Base-by-base conservation (phyloP, 352 stramenopile genomes). In the Phytopythium mirpurense region DNA sequence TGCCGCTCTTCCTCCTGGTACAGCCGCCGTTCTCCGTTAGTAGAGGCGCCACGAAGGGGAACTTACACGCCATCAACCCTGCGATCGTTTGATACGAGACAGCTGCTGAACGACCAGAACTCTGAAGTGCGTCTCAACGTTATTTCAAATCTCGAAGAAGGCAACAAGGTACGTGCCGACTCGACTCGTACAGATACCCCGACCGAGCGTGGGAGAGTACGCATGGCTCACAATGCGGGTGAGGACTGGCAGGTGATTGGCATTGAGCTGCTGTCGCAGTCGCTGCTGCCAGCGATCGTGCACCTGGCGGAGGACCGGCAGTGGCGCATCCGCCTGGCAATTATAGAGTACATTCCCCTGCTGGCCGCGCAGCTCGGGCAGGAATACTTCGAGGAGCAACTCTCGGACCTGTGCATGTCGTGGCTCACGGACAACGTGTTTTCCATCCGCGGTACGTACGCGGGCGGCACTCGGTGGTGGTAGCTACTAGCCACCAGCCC, bases 121-220 rank as follows among this genome's bases (percentile, higher is more conserved):
- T 98, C 93, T 9, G 95, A 99, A 86, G 97, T 99, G 8, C 90
- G 96, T 18, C 73, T 99, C 27, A 99, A 99, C 81, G 91, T 99
- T 37, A 99, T 99, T 65, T 98, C 96, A 8, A 98, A 97, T 27
- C 69, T 99, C 27, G 86, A 97, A 59, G 74, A 96, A 46, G 81
- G 99, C 60, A 98, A 98, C 79, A 87, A 83, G 32, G 83, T 91
- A 82, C 42, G 76, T 57, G 7, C 3, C 37, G 9, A 14, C 26
- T 27, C 29, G 51, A 41, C 21, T 32, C 29, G 29, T 9, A 32
- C 29, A 32, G 29, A n/a, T n/a, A n/a, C n/a, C n/a, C n/a, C n/a
- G n/a, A n/a, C n/a, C n/a, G n/a, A n/a, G n/a, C n/a, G n/a, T n/a
- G n/a, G n/a, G n/a, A n/a, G n/a, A n/a, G n/a, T n/a, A n/a, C n/a